A percentile compares a stretch with the other conserved stretches of the same genome.
Conservation (phyloP, 179 eudicot genomes). For the Patellifolia procumbens region DNA sequence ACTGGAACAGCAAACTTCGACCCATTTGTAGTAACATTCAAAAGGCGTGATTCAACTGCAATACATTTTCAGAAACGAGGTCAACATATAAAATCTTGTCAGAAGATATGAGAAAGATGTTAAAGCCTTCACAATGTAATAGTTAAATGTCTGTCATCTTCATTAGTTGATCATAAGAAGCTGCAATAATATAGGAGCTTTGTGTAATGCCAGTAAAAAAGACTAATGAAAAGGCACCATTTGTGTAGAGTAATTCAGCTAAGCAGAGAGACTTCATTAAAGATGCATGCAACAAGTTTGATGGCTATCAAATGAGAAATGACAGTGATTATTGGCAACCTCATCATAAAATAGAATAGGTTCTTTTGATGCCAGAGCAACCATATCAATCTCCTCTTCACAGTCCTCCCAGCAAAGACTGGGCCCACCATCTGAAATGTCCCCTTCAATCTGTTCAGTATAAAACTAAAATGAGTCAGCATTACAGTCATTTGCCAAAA, state of each 20-base stretch:
- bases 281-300: not conserved
- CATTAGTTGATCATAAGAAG: not conserved
- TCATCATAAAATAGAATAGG: constrained; percentile 95
- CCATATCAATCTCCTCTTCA: constrained; percentile 70
- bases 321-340: constrained; percentile 39
- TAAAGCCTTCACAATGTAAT: not conserved
- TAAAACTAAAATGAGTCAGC: not conserved
- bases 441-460: constrained; percentile 38
- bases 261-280: not conserved
- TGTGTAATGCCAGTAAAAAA: not conserved
- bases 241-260: not conserved
- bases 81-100: not conserved
- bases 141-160: not conserved
- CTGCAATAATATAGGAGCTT: not conserved
- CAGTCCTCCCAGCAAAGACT: constrained; percentile 77
- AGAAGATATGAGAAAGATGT: not conserved
- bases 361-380: constrained; percentile 78
- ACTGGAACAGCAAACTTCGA: not conserved
- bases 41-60: not conserved
- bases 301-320: constrained; percentile 1
- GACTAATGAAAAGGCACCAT: not conserved
- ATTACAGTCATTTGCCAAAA: not conserved
- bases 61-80: not conserved
- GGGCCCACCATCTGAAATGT: constrained; percentile 33
- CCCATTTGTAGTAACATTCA: not conserved